These are phyloP conservation scores for Inga oerstediana DNA, from an alignment of 306 rosid genomes.

Conservation along the genomic window DNA sequence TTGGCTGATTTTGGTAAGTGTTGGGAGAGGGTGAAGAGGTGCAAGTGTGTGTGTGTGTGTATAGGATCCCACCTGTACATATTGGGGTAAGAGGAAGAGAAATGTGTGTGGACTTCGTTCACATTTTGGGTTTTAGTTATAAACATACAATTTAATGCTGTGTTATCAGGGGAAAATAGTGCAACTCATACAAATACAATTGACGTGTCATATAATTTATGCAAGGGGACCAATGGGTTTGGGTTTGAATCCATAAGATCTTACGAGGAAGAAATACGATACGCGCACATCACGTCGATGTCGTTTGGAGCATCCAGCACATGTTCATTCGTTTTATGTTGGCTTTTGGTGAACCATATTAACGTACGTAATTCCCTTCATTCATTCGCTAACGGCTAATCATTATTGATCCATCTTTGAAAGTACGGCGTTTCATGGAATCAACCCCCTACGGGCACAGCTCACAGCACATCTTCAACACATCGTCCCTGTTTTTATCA, in stretches of 20 bases:
- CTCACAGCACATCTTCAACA: too few relatives aligned
- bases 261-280: neutral
- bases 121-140: too few relatives aligned
- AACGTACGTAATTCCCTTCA: too few relatives aligned
- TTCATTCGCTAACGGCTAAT: too few relatives aligned
- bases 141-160: too few relatives aligned
- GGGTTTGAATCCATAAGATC: neutral
- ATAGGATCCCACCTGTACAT: neutral
- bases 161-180: neutral
- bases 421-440: too few relatives aligned
- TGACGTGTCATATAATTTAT: neutral
- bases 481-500: neutral
- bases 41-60: neutral
- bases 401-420: too few relatives aligned
- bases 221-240: neutral
- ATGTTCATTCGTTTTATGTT: too few relatives aligned
- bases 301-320: too few relatives aligned
- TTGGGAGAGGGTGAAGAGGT: neutral
- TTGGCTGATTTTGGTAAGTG: neutral
- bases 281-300: neutral
- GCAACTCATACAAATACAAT: neutral
- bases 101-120: too few relatives aligned
- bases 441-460: too few relatives aligned
- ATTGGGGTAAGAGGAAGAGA: neutral
- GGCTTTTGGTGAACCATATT: too few relatives aligned